Percentiles rank a stretch among this genome's conserved stretches.
Evolutionary conservation across 768 basidiomycete genomes (phyloP).

Genomic region (Pisolithus albus): DNA sequence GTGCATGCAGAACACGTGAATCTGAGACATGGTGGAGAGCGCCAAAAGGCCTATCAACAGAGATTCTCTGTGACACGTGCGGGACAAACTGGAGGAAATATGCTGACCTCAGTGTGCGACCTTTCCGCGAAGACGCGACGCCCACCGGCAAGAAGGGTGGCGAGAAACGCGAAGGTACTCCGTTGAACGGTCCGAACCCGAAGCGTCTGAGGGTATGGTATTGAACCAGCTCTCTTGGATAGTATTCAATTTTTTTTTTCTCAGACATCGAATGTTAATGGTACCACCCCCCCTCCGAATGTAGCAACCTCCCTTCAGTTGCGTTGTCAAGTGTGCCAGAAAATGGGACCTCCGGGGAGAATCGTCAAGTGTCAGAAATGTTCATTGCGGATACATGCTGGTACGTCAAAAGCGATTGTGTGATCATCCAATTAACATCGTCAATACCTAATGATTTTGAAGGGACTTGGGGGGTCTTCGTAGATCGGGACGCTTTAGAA

Average conservation of each 20-base stretch:
- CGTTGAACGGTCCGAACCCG: conserved; percentile 40
- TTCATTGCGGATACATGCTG: conserved; percentile 72
- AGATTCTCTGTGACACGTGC: conserved; percentile 78
- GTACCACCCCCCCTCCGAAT: conserved; percentile 57
- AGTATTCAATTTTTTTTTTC: conserved; percentile 1
- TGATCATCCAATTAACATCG: background rate
- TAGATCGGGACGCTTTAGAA: conserved; percentile 57
- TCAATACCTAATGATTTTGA: conserved; percentile 6
- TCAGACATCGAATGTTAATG: conserved; percentile 35
- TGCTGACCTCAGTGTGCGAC: conserved; percentile 76
- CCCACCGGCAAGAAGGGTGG: conserved; percentile 35
- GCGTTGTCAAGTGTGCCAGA: conserved; percentile 69
- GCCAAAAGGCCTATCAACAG: conserved; percentile 74
- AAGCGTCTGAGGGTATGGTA: conserved; percentile 59
- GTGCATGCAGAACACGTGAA: conserved; percentile 78
- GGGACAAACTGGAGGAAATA: conserved; percentile 91
- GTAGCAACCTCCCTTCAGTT: conserved; percentile 50
- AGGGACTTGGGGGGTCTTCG: conserved; percentile 66
- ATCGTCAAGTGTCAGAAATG: conserved; percentile 81
- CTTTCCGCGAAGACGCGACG: conserved; percentile 58
- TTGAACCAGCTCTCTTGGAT: background rate
- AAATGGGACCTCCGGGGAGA: conserved; percentile 66
- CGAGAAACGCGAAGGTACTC: conserved; percentile 60
- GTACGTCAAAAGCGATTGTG: conserved; percentile 32
- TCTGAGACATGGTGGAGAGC: conserved; percentile 87